Conservation (phyloP, 495 filamentous ascomycete species). For the Aspergillus sclerotiicarbonarius region DNA sequence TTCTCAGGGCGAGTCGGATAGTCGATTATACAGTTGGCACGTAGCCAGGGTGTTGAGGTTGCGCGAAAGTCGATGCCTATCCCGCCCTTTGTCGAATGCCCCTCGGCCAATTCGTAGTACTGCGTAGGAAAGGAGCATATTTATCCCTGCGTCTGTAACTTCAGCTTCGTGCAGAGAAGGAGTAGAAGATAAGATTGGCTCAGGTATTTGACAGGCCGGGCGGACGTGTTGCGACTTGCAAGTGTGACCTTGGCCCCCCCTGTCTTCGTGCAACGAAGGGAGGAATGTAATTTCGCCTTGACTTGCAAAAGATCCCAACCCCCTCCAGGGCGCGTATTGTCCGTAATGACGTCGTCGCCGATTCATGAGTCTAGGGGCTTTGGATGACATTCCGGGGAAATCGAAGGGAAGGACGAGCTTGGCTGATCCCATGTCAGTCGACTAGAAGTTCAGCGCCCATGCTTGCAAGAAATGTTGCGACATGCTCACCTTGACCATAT, state of each 20-base stretch:
- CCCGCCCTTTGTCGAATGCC: neutral
- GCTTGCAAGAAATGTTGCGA: no score
- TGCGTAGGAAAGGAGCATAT: constrained; percentile 11
- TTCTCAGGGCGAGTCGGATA: no score
- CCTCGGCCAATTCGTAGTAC: neutral
- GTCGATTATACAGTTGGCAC: no score
- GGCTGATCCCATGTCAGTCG: no score
- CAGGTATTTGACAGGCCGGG: neutral
- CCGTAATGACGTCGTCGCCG: no score
- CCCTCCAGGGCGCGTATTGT: neutral
- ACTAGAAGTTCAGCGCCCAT: no score
- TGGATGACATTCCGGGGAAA: no score
- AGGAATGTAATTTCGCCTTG: neutral
- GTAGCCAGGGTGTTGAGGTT: no score
- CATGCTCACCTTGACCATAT: no score
- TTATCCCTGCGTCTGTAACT: constrained; percentile 11
- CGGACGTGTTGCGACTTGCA: neutral
- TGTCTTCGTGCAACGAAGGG: constrained; percentile 7
- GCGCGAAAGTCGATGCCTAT: neutral
- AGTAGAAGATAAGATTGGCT: neutral
- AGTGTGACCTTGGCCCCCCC: neutral
- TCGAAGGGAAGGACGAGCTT: no score
- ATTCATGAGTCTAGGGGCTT: no score
- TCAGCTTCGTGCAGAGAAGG: neutral
- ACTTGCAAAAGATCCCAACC: neutral